Conservation (phyloP, 108 stramenopile species). For the Cyclotella baltica region DNA sequence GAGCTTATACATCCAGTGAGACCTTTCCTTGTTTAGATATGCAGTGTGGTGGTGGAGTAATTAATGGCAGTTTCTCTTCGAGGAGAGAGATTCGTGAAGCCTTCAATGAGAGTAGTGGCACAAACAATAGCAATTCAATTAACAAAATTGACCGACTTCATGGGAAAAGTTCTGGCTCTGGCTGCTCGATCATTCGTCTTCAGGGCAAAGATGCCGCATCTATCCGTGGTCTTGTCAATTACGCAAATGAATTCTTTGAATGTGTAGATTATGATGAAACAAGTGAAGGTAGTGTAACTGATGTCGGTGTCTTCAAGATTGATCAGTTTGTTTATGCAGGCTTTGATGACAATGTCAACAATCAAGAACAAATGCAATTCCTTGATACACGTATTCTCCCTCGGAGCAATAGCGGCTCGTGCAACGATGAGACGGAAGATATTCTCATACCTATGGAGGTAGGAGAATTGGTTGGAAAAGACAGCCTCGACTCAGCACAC, state of each 20-base stretch:
- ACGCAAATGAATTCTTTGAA: slow-evolving; percentile 49
- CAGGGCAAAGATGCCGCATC: slow-evolving; percentile 36
- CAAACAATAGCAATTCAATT: not conserved
- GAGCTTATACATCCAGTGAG: slow-evolving; percentile 41
- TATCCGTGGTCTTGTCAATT: slow-evolving; percentile 33
- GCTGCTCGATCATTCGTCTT: slow-evolving; percentile 47
- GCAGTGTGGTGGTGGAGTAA: slow-evolving; percentile 9
- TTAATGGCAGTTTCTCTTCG: not conserved
- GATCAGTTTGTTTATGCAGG: slow-evolving; percentile 43
- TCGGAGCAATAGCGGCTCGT: not conserved
- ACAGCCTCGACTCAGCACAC: slow-evolving; percentile 30
- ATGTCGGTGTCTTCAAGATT: slow-evolving; percentile 49
- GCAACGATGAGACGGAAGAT: not conserved
- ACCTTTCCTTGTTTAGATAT: slow-evolving; percentile 43
- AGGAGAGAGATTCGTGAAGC: slow-evolving; percentile 34
- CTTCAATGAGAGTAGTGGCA: slow-evolving; percentile 16
- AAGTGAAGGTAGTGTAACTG: slow-evolving; percentile 14
- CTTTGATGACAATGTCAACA: slow-evolving; percentile 46
- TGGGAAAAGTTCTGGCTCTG: slow-evolving; percentile 46
- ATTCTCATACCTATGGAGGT: slow-evolving; percentile 40
- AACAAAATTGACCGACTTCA: slow-evolving; percentile 7
- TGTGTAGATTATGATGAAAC: slow-evolving; percentile 32
- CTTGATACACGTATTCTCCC: slow-evolving; percentile 28
- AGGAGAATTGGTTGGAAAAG: slow-evolving; percentile 30
- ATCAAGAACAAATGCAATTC: slow-evolving; percentile 45